These are phyloP conservation scores for Dunaliella sp. DNA, from an alignment of 139 green algal species.

Conservation along the genomic window DNA sequence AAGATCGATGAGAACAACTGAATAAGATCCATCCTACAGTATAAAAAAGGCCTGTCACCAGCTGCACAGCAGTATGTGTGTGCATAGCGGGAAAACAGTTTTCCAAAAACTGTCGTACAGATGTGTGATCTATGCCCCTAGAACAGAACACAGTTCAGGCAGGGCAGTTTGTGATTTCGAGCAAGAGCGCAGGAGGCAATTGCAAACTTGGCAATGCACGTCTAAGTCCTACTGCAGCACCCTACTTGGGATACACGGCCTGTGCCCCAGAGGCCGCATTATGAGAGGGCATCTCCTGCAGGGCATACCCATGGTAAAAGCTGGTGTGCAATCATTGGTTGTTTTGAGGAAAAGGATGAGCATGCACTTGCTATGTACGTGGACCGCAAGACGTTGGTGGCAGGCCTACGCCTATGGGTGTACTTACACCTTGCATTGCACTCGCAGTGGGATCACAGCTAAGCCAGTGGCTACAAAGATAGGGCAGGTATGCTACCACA, in stretches of 20 bases:
- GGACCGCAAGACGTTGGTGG: not conserved
- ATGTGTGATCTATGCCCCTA: not conserved
- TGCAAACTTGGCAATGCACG: not conserved
- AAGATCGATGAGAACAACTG: too few species aligned
- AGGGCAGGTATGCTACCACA: too few species aligned
- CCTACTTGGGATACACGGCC: not conserved
- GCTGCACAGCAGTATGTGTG: not conserved
- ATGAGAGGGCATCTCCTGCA: not conserved
- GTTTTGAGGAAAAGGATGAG: not conserved
- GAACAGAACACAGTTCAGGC: not conserved
- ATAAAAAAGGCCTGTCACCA: too few species aligned
- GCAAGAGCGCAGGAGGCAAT: not conserved
- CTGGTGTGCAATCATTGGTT: not conserved
- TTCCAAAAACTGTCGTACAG: too few species aligned
- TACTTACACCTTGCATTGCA: too few species aligned
- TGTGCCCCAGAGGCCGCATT: not conserved
- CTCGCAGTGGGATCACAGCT: too few species aligned
- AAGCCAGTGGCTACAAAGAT: too few species aligned
- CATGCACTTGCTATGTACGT: not conserved
- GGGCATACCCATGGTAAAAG: not conserved
- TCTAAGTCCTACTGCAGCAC: too few species aligned
- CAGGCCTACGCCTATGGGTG: not conserved
- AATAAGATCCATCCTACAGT: too few species aligned
- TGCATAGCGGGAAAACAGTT: not conserved
- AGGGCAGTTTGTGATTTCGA: not conserved